These are phyloP conservation scores for Myochromella boudieri DNA, from an alignment of 768 basidiomycete genomes.

Conservation along the genomic window DNA sequence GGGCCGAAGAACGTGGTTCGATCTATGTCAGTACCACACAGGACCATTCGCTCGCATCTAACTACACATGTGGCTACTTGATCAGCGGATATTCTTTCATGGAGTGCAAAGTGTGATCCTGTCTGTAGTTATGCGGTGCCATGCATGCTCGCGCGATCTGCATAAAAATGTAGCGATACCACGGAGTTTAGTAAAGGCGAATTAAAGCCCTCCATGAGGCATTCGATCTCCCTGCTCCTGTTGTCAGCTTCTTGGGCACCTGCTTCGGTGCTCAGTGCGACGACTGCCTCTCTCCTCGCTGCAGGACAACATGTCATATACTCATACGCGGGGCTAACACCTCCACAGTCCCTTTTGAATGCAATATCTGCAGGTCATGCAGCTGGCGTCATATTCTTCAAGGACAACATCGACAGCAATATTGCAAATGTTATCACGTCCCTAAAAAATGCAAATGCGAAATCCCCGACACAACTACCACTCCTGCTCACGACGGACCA, in stretches of 20 bases:
- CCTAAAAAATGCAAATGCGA: conserved; percentile 15
- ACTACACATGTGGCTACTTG: no score
- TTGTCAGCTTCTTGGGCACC: neutral
- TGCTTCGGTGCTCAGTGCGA: conserved; percentile 4
- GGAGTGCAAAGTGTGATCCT: no score
- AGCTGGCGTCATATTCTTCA: conserved; percentile 17
- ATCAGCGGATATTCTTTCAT: no score
- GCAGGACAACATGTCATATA: conserved; percentile 17
- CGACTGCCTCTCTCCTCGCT: conserved; percentile 6
- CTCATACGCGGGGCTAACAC: conserved; percentile 13
- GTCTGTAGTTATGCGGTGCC: neutral
- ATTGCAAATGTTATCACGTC: conserved; percentile 10
- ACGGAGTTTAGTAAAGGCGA: neutral
- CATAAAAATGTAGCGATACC: neutral
- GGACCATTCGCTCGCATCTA: no score
- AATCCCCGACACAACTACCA: conserved; percentile 11
- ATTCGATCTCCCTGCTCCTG: conserved; percentile 1
- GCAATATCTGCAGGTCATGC: conserved; percentile 14
- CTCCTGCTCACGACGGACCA: conserved; percentile 18
- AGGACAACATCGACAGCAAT: conserved; percentile 13
- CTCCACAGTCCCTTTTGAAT: conserved; percentile 12
- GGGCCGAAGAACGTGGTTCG: no score
- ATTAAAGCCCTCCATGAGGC: neutral
- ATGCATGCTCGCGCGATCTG: neutral
- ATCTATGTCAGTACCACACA: no score